Percentiles rank a stretch among this genome's conserved stretches.
These are phyloP conservation scores for Lecanicillium sp. DNA, from an alignment of 2,329 filamentous ascomycete genomes.

Conservation along the genomic window DNA sequence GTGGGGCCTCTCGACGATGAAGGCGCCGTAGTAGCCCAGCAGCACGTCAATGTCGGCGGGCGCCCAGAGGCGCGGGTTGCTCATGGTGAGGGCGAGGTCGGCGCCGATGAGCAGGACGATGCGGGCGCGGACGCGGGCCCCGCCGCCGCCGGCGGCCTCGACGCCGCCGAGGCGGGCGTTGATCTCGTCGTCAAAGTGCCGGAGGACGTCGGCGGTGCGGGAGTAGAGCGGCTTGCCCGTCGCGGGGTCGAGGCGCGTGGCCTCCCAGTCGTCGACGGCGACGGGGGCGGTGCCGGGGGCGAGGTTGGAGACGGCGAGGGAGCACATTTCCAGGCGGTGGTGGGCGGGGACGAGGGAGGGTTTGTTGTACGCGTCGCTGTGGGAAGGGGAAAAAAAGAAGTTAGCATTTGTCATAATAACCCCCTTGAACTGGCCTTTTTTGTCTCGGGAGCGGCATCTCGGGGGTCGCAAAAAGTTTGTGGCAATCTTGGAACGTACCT, in stretches of 20 bases:
- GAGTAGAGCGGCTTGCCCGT: conserved; percentile 58
- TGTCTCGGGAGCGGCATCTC: no score
- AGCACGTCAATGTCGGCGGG: conserved; percentile 82
- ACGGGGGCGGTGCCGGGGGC: conserved; percentile 62
- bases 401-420: no score
- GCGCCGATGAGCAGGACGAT: conserved; percentile 79
- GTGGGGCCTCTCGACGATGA: conserved; percentile 81
- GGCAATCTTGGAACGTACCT: conserved; percentile 6
- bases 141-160: conserved; percentile 62
- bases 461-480: no score
- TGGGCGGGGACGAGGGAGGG: conserved; percentile 32
- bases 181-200: conserved; percentile 88
- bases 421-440: no score
- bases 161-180: conserved; percentile 73
- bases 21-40: conserved; percentile 72
- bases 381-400: neutral
- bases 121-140: conserved; percentile 58
- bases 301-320: conserved; percentile 68
- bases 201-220: conserved; percentile 81
- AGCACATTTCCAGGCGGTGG: conserved; percentile 65
- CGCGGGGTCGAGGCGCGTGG: conserved; percentile 50
- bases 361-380: conserved; percentile 32
- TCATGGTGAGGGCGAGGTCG: conserved; percentile 70
- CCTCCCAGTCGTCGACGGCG: conserved; percentile 86
- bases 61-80: conserved; percentile 71